These are phyloP conservation scores for Papiliotrema fonsecae DNA, from an alignment of 1,284 basidiomycete species.

Conservation along the genomic window DNA sequence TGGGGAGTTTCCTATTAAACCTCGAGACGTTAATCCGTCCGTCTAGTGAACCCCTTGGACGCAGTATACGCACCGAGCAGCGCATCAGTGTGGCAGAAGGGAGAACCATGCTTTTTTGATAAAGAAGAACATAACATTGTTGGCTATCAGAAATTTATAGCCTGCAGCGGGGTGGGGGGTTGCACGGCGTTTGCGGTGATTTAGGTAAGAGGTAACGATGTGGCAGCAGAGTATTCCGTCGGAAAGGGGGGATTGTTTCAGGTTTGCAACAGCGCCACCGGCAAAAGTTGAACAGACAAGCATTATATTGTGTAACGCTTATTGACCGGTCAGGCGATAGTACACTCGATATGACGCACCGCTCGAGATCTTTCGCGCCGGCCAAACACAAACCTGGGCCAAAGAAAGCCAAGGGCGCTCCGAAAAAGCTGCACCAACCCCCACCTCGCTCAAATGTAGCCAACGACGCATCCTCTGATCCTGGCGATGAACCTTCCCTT, in stretches of 20 bases:
- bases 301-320: too few species aligned
- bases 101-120: conserved; percentile 35
- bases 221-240: neutral
- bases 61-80: conserved; percentile 2
- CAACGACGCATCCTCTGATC: neutral
- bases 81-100: conserved; percentile 25
- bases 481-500: neutral
- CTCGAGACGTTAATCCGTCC: conserved; percentile 47
- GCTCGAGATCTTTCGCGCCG: conserved; percentile 35
- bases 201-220: neutral
- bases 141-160: too few species aligned
- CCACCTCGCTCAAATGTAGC: conserved; percentile 9
- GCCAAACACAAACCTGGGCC: neutral
- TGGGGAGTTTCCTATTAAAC: conserved; percentile 41
- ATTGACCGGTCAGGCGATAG: too few species aligned
- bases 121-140: conserved; percentile 5
- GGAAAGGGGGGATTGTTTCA: neutral
- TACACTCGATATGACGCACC: conserved; percentile 31
- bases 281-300: too few species aligned
- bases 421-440: conserved; percentile 28
- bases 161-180: too few species aligned
- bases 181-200: too few species aligned
- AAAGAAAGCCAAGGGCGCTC: neutral
- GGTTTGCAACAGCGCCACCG: too few species aligned
- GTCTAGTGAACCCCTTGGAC: conserved; percentile 33